These are phyloP conservation scores for Cladosporium halotolerans DNA, from an alignment of 2,329 filamentous ascomycete species.

Conservation along the genomic window DNA sequence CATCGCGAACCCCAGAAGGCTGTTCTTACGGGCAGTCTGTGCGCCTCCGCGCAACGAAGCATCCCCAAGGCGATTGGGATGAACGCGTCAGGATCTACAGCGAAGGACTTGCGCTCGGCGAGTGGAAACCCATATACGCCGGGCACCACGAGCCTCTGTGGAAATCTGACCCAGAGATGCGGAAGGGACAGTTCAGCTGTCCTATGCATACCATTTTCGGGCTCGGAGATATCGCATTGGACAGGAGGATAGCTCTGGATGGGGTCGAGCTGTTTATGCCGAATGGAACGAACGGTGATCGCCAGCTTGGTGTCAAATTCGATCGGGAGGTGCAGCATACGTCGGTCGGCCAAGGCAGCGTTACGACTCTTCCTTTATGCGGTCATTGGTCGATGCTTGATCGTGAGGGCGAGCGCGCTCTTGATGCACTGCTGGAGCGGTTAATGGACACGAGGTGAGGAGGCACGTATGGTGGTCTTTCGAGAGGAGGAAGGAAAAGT, in stretches of 20 bases:
- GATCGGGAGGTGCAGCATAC: neutral
- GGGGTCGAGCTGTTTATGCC: slow-evolving; percentile 43
- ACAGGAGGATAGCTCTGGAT: slow-evolving; percentile 44
- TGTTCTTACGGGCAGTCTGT: slow-evolving; percentile 38
- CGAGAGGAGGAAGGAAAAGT: too few relatives aligned
- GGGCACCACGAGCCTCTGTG: slow-evolving; percentile 43
- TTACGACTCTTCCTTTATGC: slow-evolving; percentile 43
- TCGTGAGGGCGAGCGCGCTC: slow-evolving; percentile 33
- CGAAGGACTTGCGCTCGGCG: slow-evolving; percentile 38
- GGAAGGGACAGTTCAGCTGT: slow-evolving; percentile 44
- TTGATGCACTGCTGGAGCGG: slow-evolving; percentile 31
- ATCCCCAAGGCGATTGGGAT: slow-evolving; percentile 39
- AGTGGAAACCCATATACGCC: slow-evolving; percentile 47
- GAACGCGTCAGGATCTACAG: slow-evolving; percentile 51
- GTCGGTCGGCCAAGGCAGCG: slow-evolving; percentile 36
- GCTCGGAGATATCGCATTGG: slow-evolving; percentile 46
- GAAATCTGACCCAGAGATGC: slow-evolving; percentile 27
- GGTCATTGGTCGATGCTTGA: slow-evolving; percentile 52
- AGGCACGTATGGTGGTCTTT: too few relatives aligned
- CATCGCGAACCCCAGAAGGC: slow-evolving; percentile 27
- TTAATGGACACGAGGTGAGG: neutral
- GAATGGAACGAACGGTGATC: neutral
- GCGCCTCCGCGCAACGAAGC: slow-evolving; percentile 29
- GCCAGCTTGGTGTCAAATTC: neutral
- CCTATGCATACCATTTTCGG: slow-evolving; percentile 51